phyloP scores from a whole-genome alignment of 345 rosid species.

The Cardamine resedifolia region DNA sequence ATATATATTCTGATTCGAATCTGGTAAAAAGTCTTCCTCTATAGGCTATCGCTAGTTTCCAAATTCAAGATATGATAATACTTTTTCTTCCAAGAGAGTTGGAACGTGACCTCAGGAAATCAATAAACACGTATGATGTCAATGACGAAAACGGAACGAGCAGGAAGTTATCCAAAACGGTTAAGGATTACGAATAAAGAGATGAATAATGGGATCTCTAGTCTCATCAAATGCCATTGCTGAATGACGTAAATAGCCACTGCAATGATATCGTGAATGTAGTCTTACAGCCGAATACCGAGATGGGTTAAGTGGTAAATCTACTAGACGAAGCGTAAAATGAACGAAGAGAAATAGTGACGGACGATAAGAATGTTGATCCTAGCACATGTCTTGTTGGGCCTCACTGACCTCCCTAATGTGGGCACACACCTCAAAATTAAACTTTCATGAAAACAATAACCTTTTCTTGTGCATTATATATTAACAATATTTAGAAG shows the following conservation, averaged over 20 bases:
- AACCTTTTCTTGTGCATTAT: background rate
- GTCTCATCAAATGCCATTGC: background rate
- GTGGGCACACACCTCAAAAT: constrained; percentile 26
- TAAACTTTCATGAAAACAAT: background rate
- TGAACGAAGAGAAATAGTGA: background rate
- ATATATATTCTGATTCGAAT: background rate
- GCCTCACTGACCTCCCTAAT: background rate
- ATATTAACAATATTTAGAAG: background rate
- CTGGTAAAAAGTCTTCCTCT: background rate
- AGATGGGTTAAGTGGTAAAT: background rate
- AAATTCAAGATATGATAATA: background rate
- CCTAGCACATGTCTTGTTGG: constrained; percentile 20
- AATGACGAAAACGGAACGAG: background rate
- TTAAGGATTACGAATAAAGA: no score
- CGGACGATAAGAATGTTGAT: background rate
- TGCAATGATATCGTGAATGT: background rate
- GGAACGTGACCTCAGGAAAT: background rate
- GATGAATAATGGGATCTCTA: no score
- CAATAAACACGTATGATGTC: background rate
- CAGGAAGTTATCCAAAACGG: background rate
- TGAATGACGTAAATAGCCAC: background rate
- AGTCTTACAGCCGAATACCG: background rate
- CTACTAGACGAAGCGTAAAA: background rate
- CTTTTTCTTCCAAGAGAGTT: background rate
- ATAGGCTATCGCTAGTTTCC: background rate